Percentiles rank a stretch among this genome's conserved stretches.
Evolutionary conservation across 495 filamentous ascomycete species (phyloP).

Genomic region (Trichoderma reesei): DNA sequence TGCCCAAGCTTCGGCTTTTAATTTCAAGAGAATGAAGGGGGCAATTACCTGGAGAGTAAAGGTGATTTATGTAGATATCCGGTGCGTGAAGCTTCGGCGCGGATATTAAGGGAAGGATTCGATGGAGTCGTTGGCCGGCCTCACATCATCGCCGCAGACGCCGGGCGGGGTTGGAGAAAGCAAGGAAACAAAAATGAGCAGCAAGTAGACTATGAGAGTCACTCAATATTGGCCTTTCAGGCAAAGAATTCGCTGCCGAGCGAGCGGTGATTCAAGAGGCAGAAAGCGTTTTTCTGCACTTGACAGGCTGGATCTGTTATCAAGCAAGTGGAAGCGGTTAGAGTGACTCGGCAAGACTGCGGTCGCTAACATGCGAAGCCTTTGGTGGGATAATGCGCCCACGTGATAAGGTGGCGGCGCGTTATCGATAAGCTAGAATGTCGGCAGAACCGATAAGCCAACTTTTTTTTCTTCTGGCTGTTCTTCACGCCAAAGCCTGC

Average conservation of each 20-base stretch:
- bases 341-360: not conserved
- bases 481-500: not conserved
- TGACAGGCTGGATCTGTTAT: not conserved
- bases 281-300: conserved; percentile 7
- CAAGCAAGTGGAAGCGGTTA: not conserved
- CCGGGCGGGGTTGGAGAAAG: not conserved
- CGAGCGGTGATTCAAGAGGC: not conserved
- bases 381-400: conserved; percentile 9
- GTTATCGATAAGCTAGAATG: conserved; percentile 11
- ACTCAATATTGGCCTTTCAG: not conserved
- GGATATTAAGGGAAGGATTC: not conserved
- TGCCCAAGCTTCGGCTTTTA: not conserved
- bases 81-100: conserved; percentile 3
- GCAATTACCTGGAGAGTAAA: not conserved
- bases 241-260: not conserved
- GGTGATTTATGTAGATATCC: not conserved
- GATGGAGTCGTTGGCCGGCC: not conserved
- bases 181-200: not conserved
- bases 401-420: conserved; percentile 9
- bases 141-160: conserved; percentile 6
- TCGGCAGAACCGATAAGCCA: conserved; percentile 16
- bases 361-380: not conserved
- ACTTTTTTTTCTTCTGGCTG: conserved; percentile 16
- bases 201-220: not conserved
- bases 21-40: not conserved